These are phyloP conservation scores for Wickerhamiella musiphila DNA, from an alignment of 805 yeast species.

Conservation along the genomic window DNA sequence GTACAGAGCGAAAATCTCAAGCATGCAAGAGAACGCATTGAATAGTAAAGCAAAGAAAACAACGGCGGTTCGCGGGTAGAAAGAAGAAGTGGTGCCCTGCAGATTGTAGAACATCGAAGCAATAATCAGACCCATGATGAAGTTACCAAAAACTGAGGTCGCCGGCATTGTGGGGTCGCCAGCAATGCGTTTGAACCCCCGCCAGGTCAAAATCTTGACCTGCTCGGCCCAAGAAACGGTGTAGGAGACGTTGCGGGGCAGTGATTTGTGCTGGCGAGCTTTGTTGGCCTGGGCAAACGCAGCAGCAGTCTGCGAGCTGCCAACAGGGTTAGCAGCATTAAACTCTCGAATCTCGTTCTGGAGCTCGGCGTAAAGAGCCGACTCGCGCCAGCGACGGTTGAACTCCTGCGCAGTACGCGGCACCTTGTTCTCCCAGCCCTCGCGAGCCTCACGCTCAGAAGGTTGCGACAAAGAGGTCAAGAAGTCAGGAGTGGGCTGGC, in stretches of 20 bases:
- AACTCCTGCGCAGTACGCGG: conserved; percentile 51
- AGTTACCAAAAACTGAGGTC: conserved; percentile 30
- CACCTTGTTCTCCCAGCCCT: conserved; percentile 33
- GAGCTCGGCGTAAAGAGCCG: conserved; percentile 29
- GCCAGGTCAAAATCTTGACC: conserved; percentile 28
- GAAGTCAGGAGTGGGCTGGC: conserved; percentile 59
- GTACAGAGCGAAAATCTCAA: conserved; percentile 34
- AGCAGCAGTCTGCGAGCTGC: conserved; percentile 22
- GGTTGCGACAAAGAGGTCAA: conserved; percentile 56
- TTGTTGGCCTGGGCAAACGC: conserved; percentile 23
- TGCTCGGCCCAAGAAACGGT: conserved; percentile 33
- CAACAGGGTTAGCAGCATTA: conserved; percentile 15
- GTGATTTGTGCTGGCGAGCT: conserved; percentile 25
- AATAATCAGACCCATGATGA: conserved; percentile 39
- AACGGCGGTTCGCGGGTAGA: conserved; percentile 48
- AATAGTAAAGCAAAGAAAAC: conserved; percentile 43
- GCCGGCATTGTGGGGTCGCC: conserved; percentile 40
- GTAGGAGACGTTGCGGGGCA: conserved; percentile 26
- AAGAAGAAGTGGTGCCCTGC: conserved; percentile 33
- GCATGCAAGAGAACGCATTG: conserved; percentile 42
- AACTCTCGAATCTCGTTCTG: conserved; percentile 30
- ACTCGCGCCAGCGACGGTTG: conserved; percentile 37
- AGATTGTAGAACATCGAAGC: conserved; percentile 47
- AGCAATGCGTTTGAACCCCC: conserved; percentile 38
- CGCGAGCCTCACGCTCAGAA: conserved; percentile 32